phyloP scores from a whole-genome alignment of 805 yeast species.

The Candida michaelii region DNA sequence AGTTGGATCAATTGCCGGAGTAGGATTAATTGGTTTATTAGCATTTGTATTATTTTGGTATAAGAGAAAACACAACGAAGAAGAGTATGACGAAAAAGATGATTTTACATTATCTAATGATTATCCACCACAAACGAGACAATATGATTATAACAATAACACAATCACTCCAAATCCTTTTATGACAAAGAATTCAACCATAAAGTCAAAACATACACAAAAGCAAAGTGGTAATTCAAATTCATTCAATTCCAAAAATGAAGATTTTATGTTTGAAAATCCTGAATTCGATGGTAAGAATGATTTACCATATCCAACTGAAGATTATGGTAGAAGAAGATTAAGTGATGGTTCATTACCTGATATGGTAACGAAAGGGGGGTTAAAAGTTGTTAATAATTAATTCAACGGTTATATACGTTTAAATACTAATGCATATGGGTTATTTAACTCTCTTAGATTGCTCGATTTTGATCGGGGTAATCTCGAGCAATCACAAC shows the following conservation, averaged over 20 bases:
- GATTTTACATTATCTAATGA: slow-evolving; percentile 26
- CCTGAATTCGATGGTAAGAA: slow-evolving; percentile 5
- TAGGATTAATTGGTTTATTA: slow-evolving; percentile 30
- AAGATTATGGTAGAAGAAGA: slow-evolving; percentile 46
- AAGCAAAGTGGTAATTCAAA: slow-evolving; percentile 17
- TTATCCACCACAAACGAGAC: slow-evolving; percentile 24
- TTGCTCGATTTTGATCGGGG: too few species aligned
- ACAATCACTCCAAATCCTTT: slow-evolving; percentile 26
- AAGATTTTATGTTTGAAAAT: slow-evolving; percentile 21
- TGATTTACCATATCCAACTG: slow-evolving; percentile 16
- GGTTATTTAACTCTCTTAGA: not conserved
- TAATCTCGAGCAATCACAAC: too few species aligned
- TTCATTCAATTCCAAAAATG: slow-evolving; percentile 21
- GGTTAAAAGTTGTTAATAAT: slow-evolving; percentile 51
- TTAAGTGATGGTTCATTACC: slow-evolving; percentile 57
- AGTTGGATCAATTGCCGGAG: slow-evolving; percentile 42
- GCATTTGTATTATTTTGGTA: slow-evolving; percentile 40
- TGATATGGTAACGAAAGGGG: slow-evolving; percentile 47
- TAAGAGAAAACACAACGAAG: slow-evolving; percentile 35
- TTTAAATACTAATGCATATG: slow-evolving; percentile 7
- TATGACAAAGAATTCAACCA: slow-evolving; percentile 21
- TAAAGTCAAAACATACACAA: slow-evolving; percentile 18
- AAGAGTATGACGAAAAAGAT: slow-evolving; percentile 43
- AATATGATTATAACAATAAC: slow-evolving; percentile 11
- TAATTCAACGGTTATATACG: slow-evolving; percentile 6